phyloP scores from a whole-genome alignment of 345 rosid genomes.

The Aurinia saxatilis region DNA sequence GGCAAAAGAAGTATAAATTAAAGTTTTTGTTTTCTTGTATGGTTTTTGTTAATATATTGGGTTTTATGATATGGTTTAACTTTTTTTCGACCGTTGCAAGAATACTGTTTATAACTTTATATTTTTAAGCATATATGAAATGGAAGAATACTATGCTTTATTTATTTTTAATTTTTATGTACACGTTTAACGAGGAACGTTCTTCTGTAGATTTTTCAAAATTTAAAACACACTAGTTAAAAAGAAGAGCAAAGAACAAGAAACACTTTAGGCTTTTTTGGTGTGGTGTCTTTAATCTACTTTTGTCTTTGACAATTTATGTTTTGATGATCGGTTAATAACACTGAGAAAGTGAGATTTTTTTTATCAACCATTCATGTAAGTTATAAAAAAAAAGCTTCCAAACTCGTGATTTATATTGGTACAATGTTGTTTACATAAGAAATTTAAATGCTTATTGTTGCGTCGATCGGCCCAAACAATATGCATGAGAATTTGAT shows the following conservation, averaged over 20 bases:
- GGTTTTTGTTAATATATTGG: not conserved
- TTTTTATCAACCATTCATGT: too few species aligned
- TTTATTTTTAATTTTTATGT: not conserved
- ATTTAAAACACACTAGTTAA: slow-evolving; percentile 10
- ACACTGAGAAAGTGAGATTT: too few species aligned
- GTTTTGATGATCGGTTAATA: not conserved
- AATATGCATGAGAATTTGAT: too few species aligned
- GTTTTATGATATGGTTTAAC: not conserved
- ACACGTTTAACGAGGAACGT: slow-evolving; percentile 61
- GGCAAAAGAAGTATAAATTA: not conserved
- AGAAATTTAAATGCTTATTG: too few species aligned
- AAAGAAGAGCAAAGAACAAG: not conserved
- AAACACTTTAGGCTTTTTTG: not conserved
- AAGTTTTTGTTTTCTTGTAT: not conserved
- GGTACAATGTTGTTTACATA: too few species aligned
- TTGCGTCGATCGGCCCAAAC: too few species aligned
- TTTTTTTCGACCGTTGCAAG: slow-evolving; percentile 32
- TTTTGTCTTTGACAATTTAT: slow-evolving; percentile 8
- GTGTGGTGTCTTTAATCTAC: not conserved
- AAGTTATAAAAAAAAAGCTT: too few species aligned
- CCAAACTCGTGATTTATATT: too few species aligned
- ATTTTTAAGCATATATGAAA: too few species aligned
- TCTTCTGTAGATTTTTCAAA: slow-evolving; percentile 40
- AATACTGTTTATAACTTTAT: slow-evolving; percentile 20
- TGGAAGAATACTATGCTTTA: slow-evolving; percentile 26